A percentile compares a stretch with the other conserved stretches of the same genome.
phyloP scores from a whole-genome alignment of 352 stramenopile species.

The Peronosclerospora sorghi region DNA sequence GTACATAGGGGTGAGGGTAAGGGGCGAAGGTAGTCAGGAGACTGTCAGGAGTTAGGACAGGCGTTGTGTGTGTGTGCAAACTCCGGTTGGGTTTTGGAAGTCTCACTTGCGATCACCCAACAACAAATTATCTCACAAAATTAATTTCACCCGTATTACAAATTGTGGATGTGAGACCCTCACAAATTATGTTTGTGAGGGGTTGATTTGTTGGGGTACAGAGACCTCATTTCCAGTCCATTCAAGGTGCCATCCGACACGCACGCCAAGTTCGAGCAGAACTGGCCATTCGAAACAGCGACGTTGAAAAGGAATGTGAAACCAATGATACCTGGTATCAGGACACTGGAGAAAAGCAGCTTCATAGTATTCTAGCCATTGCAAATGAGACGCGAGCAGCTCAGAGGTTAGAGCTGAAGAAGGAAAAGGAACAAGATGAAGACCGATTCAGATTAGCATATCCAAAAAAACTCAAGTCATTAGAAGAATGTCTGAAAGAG shows the following conservation, averaged over 20 bases:
- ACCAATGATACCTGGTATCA: not conserved
- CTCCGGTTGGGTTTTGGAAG: too few species aligned
- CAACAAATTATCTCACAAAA: too few species aligned
- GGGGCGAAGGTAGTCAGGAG: too few species aligned
- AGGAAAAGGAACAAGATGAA: not conserved
- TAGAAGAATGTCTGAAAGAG: conserved; percentile 32
- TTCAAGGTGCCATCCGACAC: conserved; percentile 37
- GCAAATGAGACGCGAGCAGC: conserved; percentile 16
- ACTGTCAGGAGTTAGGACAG: too few species aligned
- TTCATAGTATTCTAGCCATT: conserved; percentile 22
- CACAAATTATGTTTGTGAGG: too few species aligned
- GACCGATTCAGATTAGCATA: conserved; percentile 26
- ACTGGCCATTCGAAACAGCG: not conserved
- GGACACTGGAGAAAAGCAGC: conserved; percentile 1
- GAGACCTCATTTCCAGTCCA: too few species aligned
- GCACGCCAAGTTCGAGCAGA: conserved; percentile 23
- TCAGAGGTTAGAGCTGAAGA: not conserved
- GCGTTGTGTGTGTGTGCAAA: too few species aligned
- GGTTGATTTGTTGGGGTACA: too few species aligned
- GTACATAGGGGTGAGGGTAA: too few species aligned
- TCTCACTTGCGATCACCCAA: too few species aligned
- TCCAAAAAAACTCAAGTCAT: conserved; percentile 30
- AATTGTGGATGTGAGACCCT: too few species aligned
- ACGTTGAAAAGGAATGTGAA: not conserved
- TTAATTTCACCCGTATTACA: too few species aligned